Base-by-base conservation (phyloP, 75 land plant species). In the Cryptomeria japonica region DNA sequence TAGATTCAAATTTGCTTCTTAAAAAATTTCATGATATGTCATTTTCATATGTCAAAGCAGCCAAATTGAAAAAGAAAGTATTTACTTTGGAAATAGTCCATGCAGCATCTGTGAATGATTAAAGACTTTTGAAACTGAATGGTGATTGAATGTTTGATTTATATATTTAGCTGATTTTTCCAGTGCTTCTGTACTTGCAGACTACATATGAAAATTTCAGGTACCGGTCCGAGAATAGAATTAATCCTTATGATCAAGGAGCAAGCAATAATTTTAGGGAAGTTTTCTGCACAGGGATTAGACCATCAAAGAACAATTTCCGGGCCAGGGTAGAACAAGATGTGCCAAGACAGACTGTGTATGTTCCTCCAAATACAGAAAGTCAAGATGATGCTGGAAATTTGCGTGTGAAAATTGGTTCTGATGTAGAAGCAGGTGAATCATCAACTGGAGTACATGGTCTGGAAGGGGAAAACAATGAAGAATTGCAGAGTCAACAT, bases 151-250 rank as follows among this genome's bases (percentile, higher is more conserved):
- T 75, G 4, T 18, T 75, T 75, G 77, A 75, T 34, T 8, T 31
- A 9, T 72, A 72, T 72, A 31, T 72, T 61, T 42, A 3, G 15
- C 82, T 73, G 41, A 34, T 87, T 83, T 84, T 37, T 53, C 14
- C 16, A n/a, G 14, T 86, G n/a, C 68, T 86, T 61, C 41, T 22
- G n/a, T 64, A 49, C 12, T 87, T 89, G 68, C 94, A 96, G 98
- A 96, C 98, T 6, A 96, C 98, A 42, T 96, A 96, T 88, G 98
- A 96, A 85, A 95, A 96, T 84, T 96, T 94, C 86, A 93, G 98
- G 31, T 93, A 96, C 86, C 89, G 95, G 87, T 90, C 95, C 55
- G 95, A 95, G 82, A 91, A 89, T 86, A 88, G 94, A 84, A 56
- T 84, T 18, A 96, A 95, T 87, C 93, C 93, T 47, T 96, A 90